Percentiles rank a stretch among this genome's conserved stretches.
Evolutionary conservation across 768 basidiomycete species (phyloP).

Genomic region (Floccularia luteovirens): DNA sequence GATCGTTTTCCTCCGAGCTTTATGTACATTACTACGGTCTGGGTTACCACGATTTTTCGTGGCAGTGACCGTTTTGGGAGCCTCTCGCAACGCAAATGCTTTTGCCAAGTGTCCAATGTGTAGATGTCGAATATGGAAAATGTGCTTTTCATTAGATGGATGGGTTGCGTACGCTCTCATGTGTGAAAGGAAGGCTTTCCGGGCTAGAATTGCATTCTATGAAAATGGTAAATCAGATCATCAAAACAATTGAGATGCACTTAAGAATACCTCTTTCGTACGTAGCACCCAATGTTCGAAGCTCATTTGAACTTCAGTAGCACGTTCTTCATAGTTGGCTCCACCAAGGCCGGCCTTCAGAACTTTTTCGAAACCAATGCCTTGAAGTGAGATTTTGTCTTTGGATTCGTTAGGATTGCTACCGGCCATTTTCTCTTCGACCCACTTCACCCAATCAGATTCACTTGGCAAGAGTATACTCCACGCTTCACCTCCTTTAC

Average conservation of each 20-base stretch:
- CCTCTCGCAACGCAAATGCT: conserved; percentile 84
- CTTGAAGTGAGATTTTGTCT: conserved; percentile 42
- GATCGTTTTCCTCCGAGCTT: conserved; percentile 5
- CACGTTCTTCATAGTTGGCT: conserved; percentile 77
- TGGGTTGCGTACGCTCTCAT: conserved; percentile 97
- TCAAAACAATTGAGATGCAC: no score
- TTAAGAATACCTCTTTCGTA: conserved; percentile 62
- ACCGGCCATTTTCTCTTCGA: conserved; percentile 73
- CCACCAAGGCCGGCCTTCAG: conserved; percentile 84
- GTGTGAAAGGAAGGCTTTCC: conserved; percentile 85
- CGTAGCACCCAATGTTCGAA: conserved; percentile 91
- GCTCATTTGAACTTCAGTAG: conserved; percentile 91
- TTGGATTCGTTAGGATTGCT: conserved; percentile 25
- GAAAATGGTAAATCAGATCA: conserved; percentile 2
- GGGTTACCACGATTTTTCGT: conserved; percentile 10
- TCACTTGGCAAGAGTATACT: conserved; percentile 86
- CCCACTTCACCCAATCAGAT: conserved; percentile 85
- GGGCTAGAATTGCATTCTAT: conserved; percentile 72
- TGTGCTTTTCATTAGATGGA: conserved; percentile 89
- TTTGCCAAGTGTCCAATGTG: conserved; percentile 95
- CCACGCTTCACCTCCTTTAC: conserved; percentile 95
- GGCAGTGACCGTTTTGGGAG: conserved; percentile 48
- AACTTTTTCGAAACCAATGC: conserved; percentile 61
- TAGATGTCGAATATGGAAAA: conserved; percentile 92
- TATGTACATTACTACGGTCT: conserved; percentile 8